phyloP scores from a whole-genome alignment of 352 stramenopile species.

The Phytophthora brassicae region DNA sequence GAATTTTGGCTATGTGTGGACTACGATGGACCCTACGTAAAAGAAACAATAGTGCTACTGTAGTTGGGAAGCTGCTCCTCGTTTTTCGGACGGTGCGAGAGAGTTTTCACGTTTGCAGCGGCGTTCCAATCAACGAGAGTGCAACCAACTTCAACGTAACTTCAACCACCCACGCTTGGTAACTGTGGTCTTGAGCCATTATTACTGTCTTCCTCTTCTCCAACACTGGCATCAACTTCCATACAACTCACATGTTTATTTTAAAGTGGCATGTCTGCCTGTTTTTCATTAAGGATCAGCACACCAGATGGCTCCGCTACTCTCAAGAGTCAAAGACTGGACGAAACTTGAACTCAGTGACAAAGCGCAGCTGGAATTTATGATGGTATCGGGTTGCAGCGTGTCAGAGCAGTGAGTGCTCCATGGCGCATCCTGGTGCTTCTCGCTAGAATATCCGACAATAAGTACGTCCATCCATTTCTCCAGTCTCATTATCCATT shows the following conservation, averaged over 20 bases:
- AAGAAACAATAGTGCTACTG: too few species aligned
- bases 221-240: slow-evolving; percentile 7
- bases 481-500: slow-evolving; percentile 30
- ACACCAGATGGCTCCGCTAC: slow-evolving; percentile 19
- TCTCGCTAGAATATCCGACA: slow-evolving; percentile 26
- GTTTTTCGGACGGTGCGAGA: too few species aligned
- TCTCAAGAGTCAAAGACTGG: slow-evolving; percentile 15
- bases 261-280: slow-evolving; percentile 5
- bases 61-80: too few species aligned
- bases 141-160: too few species aligned
- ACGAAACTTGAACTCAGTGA: too few species aligned
- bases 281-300: slow-evolving; percentile 7
- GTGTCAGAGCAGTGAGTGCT: slow-evolving; percentile 22
- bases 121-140: too few species aligned
- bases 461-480: neutral
- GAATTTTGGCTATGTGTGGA: too few species aligned
- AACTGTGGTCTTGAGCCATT: slow-evolving; percentile 6
- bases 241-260: slow-evolving; percentile 7
- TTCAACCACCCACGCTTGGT: too few species aligned
- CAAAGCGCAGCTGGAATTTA: too few species aligned
- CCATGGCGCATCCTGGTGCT: slow-evolving; percentile 17
- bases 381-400: neutral
- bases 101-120: too few species aligned
- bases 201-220: neutral
- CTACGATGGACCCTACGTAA: too few species aligned